Evolutionary conservation across 257 asterid species (phyloP), one percentile per base, ranked within the genome.

Genomic region (Asclepias syriaca): DNA sequence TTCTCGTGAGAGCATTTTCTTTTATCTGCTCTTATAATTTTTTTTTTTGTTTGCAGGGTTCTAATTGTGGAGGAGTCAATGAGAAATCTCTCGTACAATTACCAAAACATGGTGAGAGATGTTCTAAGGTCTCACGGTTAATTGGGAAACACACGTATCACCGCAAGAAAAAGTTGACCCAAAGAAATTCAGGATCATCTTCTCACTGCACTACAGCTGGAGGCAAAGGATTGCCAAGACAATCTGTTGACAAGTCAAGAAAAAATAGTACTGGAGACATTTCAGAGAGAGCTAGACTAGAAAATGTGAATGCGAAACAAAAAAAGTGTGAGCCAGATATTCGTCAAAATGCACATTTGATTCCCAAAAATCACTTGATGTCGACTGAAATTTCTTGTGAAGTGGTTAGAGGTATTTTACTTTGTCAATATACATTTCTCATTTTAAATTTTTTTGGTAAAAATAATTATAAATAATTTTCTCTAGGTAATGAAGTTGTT

Each of bases 131-230:
- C 49, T 80, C 92, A 60, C 76, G 78, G 71, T 79, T 80, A 49
- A 76, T 73, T 34, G 91, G 82, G 71, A 85, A 77, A 70, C 86
- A 79, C 77, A 83, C 83, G 39, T 89, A 89, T 78, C 81, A 80
- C 77, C 88, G 90, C 68, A 87, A 87, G 83, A 87, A 82, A 77
- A 87, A 73, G 77, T 69, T 80, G 50, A 79, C 77, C 64, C 67
- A 76, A 78, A 85, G 83, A 83, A 81, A 64, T 37, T 69, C 85
- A 0, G 76, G 54, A 50, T 80, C 91, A 48, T 83, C 81, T 70
- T 84, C 84, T 58, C 77, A 81, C 73, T 81, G 82, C 77, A 76
- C 84, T 67, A 70, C 78, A 14, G 66, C 68, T 21, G 82, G 75
- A 74, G 82, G 76, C 66, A 50, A 60, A 75, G 84, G 79, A 64